Evolutionary conservation across 805 yeast genomes (phyloP), one percentile per base, ranked within the genome.

Genomic region (Kuraishia cidri): DNA sequence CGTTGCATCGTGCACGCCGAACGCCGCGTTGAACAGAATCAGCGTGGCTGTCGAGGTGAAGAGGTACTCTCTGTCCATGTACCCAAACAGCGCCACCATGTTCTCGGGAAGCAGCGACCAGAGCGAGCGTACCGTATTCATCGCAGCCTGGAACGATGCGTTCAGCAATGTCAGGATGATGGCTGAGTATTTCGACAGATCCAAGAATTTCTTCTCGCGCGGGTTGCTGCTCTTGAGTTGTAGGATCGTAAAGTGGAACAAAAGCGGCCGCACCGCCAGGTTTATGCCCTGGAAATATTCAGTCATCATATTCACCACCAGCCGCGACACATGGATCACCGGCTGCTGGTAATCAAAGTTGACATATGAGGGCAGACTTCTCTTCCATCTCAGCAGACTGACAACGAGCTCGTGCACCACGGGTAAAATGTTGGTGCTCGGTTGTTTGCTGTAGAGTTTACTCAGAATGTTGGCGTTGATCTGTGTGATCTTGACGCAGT

Each of bases 271-370:
- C 4, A 82, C 85, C 0, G 90, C 88, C 27, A 82, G 54, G 47
- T 82, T 82, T 54, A 82, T 68, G 33, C 92, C 92, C 49, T 82
- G 90, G 48, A 82, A 81, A 53, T 80, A 82, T 48, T 82, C 94
- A 3, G 88, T 79, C 77, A 79, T 78, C 46, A 82, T 64, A 50
- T 82, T 82, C 11, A 83, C 84, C 12, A 72, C 72, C 20, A 79
- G 55, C 41, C 94, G 62, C 2, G 83, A 68, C 6, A 81, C 75
- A 35, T 67, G 64, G 20, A 82, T 58, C 28, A 67, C 64, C 6
- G 70, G 69, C 13, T 51, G 56, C 3, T 66, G 56, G 42, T 75
- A 82, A 48, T 82, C 85, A 29, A 80, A 79, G 36, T 66, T 69
- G 32, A 79, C 62, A 47, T 74, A 77, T 12, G 66, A 70, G 0